Percentiles rank a stretch among this genome's conserved stretches.
Evolutionary conservation across 73 alveolate genomes (phyloP).

Genomic region (Tetrahymena borealis): DNA sequence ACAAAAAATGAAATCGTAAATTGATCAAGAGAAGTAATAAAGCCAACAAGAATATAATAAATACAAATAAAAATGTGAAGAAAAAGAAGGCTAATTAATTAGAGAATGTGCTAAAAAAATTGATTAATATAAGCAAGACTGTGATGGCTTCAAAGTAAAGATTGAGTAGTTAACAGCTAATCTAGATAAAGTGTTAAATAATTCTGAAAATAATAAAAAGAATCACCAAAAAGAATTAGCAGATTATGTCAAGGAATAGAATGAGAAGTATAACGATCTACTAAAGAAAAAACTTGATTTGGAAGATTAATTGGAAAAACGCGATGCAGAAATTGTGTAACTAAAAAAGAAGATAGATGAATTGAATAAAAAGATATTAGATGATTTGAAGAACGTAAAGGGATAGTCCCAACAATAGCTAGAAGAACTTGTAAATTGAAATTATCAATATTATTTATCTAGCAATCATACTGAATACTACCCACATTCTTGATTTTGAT

Average conservation of each 20-base stretch:
- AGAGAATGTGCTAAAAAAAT: slow-evolving; percentile 52
- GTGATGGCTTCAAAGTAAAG: slow-evolving; percentile 52
- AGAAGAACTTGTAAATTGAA: slow-evolving; percentile 9
- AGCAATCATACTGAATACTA: too few species aligned
- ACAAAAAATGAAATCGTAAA: slow-evolving; percentile 41
- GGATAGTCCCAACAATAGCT: slow-evolving; percentile 8
- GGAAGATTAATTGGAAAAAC: slow-evolving; percentile 58
- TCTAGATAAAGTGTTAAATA: slow-evolving; percentile 41
- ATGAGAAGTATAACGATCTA: slow-evolving; percentile 60
- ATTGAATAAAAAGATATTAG: slow-evolving; percentile 23
- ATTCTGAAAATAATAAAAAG: slow-evolving; percentile 58
- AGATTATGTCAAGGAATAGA: slow-evolving; percentile 65
- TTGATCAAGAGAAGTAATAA: slow-evolving; percentile 53
- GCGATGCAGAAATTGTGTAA: slow-evolving; percentile 38
- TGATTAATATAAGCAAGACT: slow-evolving; percentile 45
- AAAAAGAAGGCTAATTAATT: slow-evolving; percentile 49
- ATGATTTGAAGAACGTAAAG: slow-evolving; percentile 10
- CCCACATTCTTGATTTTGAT: too few species aligned
- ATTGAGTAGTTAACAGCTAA: slow-evolving; percentile 47
- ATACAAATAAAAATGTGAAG: slow-evolving; percentile 49
- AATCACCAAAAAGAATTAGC: slow-evolving; percentile 67
- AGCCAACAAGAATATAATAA: slow-evolving; percentile 48
- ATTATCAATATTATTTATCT: too few species aligned
- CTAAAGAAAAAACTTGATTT: slow-evolving; percentile 63
- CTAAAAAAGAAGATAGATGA: slow-evolving; percentile 33